These are phyloP conservation scores for Lachancea dasiensis DNA, from an alignment of 805 yeast genomes.

Conservation along the genomic window DNA sequence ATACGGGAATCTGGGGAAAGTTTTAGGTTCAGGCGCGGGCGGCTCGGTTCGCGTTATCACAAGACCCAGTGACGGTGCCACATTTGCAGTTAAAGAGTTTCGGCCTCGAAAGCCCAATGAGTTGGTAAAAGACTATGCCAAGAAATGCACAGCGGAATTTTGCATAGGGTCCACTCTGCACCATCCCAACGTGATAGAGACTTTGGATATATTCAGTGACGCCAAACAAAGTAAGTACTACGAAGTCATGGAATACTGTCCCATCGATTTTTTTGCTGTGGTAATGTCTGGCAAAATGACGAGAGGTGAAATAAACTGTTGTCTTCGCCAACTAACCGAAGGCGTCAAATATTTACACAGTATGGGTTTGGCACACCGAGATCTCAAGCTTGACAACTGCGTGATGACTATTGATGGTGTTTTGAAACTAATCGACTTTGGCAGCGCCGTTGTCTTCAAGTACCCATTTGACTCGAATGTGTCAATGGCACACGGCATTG, in stretches of 20 bases:
- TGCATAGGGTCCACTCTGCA: constrained; percentile 79
- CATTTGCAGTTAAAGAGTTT: constrained; percentile 81
- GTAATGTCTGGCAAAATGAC: constrained; percentile 84
- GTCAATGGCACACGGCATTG: constrained; percentile 65
- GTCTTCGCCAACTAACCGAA: constrained; percentile 63
- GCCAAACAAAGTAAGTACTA: constrained; percentile 64
- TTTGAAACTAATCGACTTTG: constrained; percentile 74
- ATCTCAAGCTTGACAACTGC: constrained; percentile 77
- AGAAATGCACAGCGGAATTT: constrained; percentile 83
- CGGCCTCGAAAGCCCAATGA: constrained; percentile 68
- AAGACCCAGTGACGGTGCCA: constrained; percentile 60
- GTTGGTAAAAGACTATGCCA: constrained; percentile 68
- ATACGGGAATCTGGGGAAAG: constrained; percentile 69
- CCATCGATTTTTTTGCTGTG: constrained; percentile 77
- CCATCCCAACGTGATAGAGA: constrained; percentile 75
- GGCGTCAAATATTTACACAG: constrained; percentile 73
- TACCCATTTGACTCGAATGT: constrained; percentile 62
- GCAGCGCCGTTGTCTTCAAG: constrained; percentile 75
- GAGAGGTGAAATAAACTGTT: constrained; percentile 75
- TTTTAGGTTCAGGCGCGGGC: constrained; percentile 82
- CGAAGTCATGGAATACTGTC: constrained; percentile 84
- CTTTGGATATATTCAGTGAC: constrained; percentile 56
- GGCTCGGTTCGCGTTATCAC: constrained; percentile 73
- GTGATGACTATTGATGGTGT: constrained; percentile 70
- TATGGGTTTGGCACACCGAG: constrained; percentile 78